Base-by-base conservation (phyloP, 768 basidiomycete genomes). In the Leccinum obscurum region DNA sequence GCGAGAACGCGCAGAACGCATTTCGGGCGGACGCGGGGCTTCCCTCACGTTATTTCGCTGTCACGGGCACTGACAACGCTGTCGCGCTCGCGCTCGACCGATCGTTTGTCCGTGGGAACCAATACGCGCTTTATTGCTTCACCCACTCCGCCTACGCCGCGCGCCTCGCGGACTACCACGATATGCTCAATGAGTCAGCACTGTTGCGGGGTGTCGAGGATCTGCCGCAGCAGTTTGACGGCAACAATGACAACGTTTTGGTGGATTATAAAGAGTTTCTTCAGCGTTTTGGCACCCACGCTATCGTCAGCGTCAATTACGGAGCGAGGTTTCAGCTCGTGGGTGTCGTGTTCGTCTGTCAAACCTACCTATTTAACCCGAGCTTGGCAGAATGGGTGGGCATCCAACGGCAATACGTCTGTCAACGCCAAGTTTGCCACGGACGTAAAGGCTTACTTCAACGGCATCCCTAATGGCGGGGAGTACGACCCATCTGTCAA, bases 311-410 rank as follows among this genome's bases (percentile, higher is more conserved):
- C 34, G 52, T 24, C 58, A 59, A 26, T 32, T 59, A 59, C 20
- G 58, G 58, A 32, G 58, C 53, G 7, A 53, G 58, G 8, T 59
- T 48, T 26, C 58, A 59, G 53, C 52, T 59, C 4, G 56, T 57
- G 14, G 14, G 49, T 56, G 17, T 20, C 41, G n/a, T 20, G 3
- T 44, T 44, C 10, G n/a, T 44, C 41, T 44, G 41, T 44, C n/a
- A 20, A 10, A 44, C 10, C n/a, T 20, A 44, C 41, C 2, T 20
- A 44, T 44, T 6, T 20, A 20, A 44, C n/a, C n/a, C 10, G 41
- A n/a, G 41, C 10, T 11, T 44, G 41, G 41, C n/a, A 44, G 56
- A 59, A 55, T 48, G 44, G 52, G 22, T 55, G 52, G 58, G 58
- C 52, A n/a, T 58, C 41, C 28, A 58, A 58, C 46, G 22, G 4